Evolutionary conservation across 768 basidiomycete genomes (phyloP), one percentile per base, ranked within the genome.

Genomic region (Fomitopsis pulvina): DNA sequence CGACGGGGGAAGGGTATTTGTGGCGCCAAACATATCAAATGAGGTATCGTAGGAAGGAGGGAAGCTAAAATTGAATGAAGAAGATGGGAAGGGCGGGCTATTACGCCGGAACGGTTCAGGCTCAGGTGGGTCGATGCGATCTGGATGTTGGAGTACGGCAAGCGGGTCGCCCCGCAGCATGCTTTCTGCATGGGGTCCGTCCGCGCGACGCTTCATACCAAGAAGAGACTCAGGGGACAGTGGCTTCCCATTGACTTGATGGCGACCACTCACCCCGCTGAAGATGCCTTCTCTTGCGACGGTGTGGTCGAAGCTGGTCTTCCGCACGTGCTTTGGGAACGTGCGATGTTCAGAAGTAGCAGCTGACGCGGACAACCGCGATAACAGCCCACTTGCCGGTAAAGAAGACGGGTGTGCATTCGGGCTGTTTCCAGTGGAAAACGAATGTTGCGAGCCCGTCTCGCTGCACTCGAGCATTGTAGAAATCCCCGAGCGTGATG

Each of bases 261-360:
- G 87, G 43, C 87, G 75, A 50, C 85, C 84, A 57, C 76, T 76
- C 43, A 80, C 66, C 37, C 77, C 79, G 26, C 71, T 61, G 51
- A 81, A 70, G 48, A 83, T 75, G 30, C 76, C 79, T 53, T 85
- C 81, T 55, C 78, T 79, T 30, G 78, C 76, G 34, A 94, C 84
- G 3, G 92, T 93, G 67, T 93, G 92, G 66, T 96, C 92, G 65
- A 93, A 95, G 67, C 90, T 92, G 41, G 92, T 91, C 74, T 96
- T 96, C 53, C 92, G 80, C 51, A 92, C 89, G 66, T 87, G 86
- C 52, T 85, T 79, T 46, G 92, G 89, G 63, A 92, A 89, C 26
- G 75, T 67, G 54, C 76, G 81, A 56, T 74, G 60, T 53, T 69
- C 69, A 51, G 69, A 59, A 11, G 57, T 55, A 22, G 59, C 56